A percentile compares a stretch with the other conserved stretches of the same genome.
Evolutionary conservation across 257 asterid genomes (phyloP).

Genomic region (Fraxinus americana): DNA sequence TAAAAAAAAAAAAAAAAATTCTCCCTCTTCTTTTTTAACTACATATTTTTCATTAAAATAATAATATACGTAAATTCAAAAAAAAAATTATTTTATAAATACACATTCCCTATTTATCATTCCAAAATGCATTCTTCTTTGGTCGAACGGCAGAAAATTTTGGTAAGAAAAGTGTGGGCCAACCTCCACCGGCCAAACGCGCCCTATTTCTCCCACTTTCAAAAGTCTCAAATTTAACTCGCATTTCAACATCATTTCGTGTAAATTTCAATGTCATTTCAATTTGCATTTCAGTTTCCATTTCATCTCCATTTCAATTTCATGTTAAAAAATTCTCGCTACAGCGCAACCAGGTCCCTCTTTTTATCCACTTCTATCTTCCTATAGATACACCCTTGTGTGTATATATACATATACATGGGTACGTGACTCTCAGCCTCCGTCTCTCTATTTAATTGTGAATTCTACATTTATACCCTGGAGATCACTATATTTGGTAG

Average conservation of each 20-base stretch:
- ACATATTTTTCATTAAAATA: too few relatives aligned
- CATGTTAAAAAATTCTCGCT: conserved; percentile 19
- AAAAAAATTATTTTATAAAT: too few relatives aligned
- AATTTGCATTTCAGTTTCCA: conserved; percentile 6
- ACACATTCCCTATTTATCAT: too few relatives aligned
- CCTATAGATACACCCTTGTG: background rate
- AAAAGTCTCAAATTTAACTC: conserved; percentile 19
- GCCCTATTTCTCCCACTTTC: conserved; percentile 14
- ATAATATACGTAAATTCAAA: too few relatives aligned
- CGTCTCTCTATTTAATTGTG: background rate
- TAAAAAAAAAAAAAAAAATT: too few relatives aligned
- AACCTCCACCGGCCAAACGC: background rate
- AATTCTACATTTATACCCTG: conserved; percentile 14
- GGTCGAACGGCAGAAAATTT: background rate
- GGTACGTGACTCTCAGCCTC: background rate
- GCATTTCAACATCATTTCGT: conserved; percentile 25
- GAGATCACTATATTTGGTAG: background rate
- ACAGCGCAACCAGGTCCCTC: conserved; percentile 27
- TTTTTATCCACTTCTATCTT: conserved; percentile 39
- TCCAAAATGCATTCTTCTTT: too few relatives aligned
- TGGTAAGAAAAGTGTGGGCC: background rate
- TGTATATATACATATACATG: background rate
- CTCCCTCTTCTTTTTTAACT: too few relatives aligned
- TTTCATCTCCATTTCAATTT: conserved; percentile 17
- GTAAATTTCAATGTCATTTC: conserved; percentile 28